Evolutionary conservation across 306 rosid species (phyloP).

Genomic region (Fragaria ananassa): DNA sequence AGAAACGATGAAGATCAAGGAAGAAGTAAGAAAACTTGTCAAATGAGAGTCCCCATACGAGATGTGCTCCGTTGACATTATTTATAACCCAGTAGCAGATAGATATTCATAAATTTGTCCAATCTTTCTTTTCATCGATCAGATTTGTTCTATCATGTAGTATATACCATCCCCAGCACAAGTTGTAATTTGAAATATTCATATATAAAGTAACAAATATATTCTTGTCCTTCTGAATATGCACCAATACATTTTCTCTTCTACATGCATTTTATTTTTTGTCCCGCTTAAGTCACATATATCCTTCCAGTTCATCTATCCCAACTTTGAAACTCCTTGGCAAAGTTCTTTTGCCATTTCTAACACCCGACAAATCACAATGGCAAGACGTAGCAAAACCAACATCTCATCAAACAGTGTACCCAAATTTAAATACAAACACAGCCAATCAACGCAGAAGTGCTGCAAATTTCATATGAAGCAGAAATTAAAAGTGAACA

Average conservation of each 20-base stretch:
- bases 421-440: neutral
- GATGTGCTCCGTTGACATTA: neutral
- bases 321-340: neutral
- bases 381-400: neutral
- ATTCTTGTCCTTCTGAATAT: neutral
- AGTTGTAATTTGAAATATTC: neutral
- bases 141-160: neutral
- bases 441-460: neutral
- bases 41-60: slow-evolving; percentile 45
- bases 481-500: neutral
- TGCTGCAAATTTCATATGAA: neutral
- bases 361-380: neutral
- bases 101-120: neutral
- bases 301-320: neutral
- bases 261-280: neutral
- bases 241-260: neutral
- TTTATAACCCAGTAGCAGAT: slow-evolving; percentile 1
- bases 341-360: neutral
- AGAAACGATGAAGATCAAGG: slow-evolving; percentile 53
- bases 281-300: neutral
- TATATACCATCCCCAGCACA: neutral
- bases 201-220: neutral
- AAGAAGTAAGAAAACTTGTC: slow-evolving; percentile 47
- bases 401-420: neutral
- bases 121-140: neutral